These are phyloP conservation scores for Hericium coralloides DNA, from an alignment of 768 basidiomycete genomes.

Conservation along the genomic window DNA sequence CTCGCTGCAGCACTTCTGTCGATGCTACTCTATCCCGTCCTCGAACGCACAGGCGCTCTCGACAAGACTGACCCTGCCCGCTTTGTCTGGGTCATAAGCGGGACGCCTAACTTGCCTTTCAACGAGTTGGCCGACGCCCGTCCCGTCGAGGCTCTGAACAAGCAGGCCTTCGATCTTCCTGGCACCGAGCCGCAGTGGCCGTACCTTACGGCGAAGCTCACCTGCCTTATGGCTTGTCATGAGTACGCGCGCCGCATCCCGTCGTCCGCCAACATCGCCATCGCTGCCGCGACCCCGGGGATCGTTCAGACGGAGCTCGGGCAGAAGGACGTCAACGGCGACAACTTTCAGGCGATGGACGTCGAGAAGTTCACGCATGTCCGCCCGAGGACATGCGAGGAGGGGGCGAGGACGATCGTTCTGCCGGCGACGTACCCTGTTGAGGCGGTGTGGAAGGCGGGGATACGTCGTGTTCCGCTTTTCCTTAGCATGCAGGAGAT, in stretches of 20 bases:
- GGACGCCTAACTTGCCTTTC: not conserved
- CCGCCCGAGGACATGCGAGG: not conserved
- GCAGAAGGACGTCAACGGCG: not conserved
- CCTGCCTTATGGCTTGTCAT: not conserved
- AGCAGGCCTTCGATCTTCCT: too few species aligned
- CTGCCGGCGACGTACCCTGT: not conserved
- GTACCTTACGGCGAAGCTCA: not conserved
- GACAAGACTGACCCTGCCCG: not conserved
- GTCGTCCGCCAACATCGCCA: not conserved
- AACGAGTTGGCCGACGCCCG: not conserved
- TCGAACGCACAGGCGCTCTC: not conserved
- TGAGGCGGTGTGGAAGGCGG: not conserved
- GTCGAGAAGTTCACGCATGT: too few species aligned
- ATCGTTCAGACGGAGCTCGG: not conserved
- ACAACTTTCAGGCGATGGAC: not conserved
- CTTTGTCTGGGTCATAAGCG: not conserved
- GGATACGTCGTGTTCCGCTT: not conserved
- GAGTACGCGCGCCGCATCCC: not conserved
- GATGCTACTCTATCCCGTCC: not conserved
- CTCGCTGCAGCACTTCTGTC: not conserved
- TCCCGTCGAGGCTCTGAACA: too few species aligned
- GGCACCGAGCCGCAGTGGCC: too few species aligned
- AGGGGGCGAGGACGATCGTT: not conserved
- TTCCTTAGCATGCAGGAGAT: not conserved
- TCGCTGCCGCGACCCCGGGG: not conserved